phyloP scores from a whole-genome alignment of 305 asterid species.

The Solanum aculeatissimum region DNA sequence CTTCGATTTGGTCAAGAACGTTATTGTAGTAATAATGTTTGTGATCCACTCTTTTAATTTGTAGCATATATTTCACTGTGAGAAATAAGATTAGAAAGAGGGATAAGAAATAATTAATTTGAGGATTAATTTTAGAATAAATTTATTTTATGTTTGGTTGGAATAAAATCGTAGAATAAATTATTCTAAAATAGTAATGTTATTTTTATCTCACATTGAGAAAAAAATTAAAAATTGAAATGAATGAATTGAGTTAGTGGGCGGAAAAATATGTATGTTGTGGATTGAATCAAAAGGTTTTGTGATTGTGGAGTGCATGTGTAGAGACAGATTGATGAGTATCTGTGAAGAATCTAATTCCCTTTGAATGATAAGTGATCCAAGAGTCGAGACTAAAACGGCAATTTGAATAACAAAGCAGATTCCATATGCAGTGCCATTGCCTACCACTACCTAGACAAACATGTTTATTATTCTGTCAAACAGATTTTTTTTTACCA shows the following conservation, averaged over 20 bases:
- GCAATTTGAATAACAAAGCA: neutral
- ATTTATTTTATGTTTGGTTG: too few species aligned
- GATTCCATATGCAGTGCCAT: neutral
- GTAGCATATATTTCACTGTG: neutral
- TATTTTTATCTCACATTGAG: too few species aligned
- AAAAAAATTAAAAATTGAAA: too few species aligned
- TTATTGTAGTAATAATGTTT: neutral
- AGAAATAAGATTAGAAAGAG: neutral
- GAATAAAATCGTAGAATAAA: too few species aligned
- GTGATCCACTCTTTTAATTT: neutral
- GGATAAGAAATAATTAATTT: too few species aligned
- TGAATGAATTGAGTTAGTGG: neutral
- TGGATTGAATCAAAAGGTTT: neutral
- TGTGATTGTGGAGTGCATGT: slow-evolving; percentile 4
- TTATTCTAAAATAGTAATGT: too few species aligned
- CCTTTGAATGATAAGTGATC: neutral
- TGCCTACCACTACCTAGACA: neutral
- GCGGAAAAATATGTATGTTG: neutral
- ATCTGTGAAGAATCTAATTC: neutral
- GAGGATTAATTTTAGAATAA: too few species aligned
- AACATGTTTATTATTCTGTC: neutral
- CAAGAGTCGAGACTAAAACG: neutral
- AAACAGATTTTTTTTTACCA: too few species aligned
- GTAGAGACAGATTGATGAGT: neutral
- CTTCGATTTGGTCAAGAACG: neutral